These are phyloP conservation scores for Epichloe glyceriae DNA, from an alignment of 2,329 filamentous ascomycete genomes.

Conservation along the genomic window DNA sequence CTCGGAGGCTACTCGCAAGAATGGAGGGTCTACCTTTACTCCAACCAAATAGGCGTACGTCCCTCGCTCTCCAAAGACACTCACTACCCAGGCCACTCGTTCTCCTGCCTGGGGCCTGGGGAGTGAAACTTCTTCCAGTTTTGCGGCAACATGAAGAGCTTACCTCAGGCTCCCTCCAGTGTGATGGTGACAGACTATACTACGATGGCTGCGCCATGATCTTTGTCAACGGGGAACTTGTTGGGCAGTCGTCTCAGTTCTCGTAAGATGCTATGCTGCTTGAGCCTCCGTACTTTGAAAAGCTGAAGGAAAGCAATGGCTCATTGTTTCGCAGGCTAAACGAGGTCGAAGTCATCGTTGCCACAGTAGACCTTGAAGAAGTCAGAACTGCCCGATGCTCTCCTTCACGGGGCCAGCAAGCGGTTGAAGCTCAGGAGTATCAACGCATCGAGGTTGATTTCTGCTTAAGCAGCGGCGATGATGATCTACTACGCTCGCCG, in stretches of 20 bases:
- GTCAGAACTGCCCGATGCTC: constrained; percentile 27
- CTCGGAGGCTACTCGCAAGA: constrained; percentile 3
- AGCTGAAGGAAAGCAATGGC: background rate
- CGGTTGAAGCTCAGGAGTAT: constrained; percentile 7
- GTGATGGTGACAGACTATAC: constrained; percentile 1
- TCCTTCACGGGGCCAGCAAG: constrained; percentile 7
- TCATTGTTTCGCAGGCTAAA: background rate
- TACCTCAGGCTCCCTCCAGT: background rate
- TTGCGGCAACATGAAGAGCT: background rate
- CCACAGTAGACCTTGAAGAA: constrained; percentile 58
- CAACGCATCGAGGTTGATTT: constrained; percentile 9
- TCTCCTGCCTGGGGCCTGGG: background rate
- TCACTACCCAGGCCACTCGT: background rate
- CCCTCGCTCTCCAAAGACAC: background rate
- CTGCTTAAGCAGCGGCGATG: background rate
- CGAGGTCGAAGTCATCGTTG: constrained; percentile 48
- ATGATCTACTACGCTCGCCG: constrained; percentile 23
- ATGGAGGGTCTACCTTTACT: constrained; percentile 4
- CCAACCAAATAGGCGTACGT: constrained; percentile 3
- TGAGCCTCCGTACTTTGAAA: background rate
- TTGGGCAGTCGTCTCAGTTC: constrained; percentile 52
- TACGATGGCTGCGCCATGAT: constrained; percentile 35
- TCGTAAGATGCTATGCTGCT: constrained; percentile 34
- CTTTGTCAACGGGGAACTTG: constrained; percentile 47
- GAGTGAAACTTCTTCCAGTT: background rate